Conservation (phyloP, 2,329 filamentous ascomycete species). For the Chaetomium olivaceum region DNA sequence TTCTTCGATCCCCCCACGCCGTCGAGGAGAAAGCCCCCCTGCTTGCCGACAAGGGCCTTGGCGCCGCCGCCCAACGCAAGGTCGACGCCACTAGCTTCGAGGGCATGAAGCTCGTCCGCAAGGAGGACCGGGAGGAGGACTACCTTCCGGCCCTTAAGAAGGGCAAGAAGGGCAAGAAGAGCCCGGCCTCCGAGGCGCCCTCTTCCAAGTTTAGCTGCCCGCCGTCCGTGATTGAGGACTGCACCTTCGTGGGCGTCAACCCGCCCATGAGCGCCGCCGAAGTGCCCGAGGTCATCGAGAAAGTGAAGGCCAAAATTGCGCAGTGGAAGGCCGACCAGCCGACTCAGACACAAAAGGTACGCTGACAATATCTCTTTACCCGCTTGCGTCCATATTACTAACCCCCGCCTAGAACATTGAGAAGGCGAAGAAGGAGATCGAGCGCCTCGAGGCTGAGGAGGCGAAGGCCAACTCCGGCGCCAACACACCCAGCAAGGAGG, state of each 20-base stretch:
- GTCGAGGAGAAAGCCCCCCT: slow-evolving; percentile 66
- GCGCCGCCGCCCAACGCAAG: slow-evolving; percentile 76
- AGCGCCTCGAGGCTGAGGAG: slow-evolving; percentile 74
- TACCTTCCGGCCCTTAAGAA: slow-evolving; percentile 82
- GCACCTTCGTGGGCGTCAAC: slow-evolving; percentile 79
- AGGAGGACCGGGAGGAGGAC: slow-evolving; percentile 84
- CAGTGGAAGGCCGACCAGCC: slow-evolving; percentile 91
- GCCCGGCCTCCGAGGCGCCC: slow-evolving; percentile 44
- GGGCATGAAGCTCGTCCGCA: slow-evolving; percentile 79
- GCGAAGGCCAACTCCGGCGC: slow-evolving; percentile 47
- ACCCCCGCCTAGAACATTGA: slow-evolving; percentile 74
- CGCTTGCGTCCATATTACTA: slow-evolving; percentile 4
- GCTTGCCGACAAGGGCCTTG: slow-evolving; percentile 69
- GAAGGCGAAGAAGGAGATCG: slow-evolving; percentile 94
- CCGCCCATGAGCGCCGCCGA: slow-evolving; percentile 85
- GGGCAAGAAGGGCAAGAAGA: slow-evolving; percentile 85
- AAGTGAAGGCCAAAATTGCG: slow-evolving; percentile 87
- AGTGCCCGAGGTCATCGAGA: slow-evolving; percentile 76
- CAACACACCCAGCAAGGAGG: slow-evolving; percentile 44
- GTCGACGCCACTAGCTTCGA: slow-evolving; percentile 83
- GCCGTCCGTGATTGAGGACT: slow-evolving; percentile 88
- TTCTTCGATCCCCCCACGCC: slow-evolving; percentile 81
- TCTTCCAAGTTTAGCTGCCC: slow-evolving; percentile 75
- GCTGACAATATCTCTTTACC: slow-evolving; percentile 37
- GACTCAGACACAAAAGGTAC: slow-evolving; percentile 84